Conservation (phyloP, 495 filamentous ascomycete genomes). For the Chaetomium cochliodes region DNA sequence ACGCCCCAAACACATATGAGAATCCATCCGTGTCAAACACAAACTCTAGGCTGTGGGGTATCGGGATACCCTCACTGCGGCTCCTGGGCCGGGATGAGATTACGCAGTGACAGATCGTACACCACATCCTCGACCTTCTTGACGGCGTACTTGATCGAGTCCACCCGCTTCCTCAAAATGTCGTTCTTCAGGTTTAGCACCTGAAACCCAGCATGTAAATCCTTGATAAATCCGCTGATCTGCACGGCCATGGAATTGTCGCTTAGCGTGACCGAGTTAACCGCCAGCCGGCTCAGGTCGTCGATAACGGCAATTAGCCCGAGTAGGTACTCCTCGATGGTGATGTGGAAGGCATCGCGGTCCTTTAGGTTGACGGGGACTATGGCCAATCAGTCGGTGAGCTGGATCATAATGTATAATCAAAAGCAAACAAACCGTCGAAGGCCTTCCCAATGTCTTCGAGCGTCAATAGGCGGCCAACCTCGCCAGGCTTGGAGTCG, state of each 20-base stretch:
- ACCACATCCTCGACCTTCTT: slow-evolving; percentile 99
- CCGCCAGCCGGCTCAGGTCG: slow-evolving; percentile 86
- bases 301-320: slow-evolving; percentile 82
- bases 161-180: slow-evolving; percentile 76
- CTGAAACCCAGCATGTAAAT: slow-evolving; percentile 93
- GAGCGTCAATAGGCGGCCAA: slow-evolving; percentile 74
- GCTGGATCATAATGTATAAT: background rate
- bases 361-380: slow-evolving; percentile 96
- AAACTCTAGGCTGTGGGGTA: background rate
- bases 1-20: too few species aligned
- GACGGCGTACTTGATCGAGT: slow-evolving; percentile 93
- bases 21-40: background rate
- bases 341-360: slow-evolving; percentile 86
- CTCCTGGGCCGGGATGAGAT: slow-evolving; percentile 61
- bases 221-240: slow-evolving; percentile 91
- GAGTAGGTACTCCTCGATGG: slow-evolving; percentile 94
- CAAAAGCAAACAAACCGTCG: slow-evolving; percentile 52
- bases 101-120: slow-evolving; percentile 86
- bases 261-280: slow-evolving; percentile 91
- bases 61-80: slow-evolving; percentile 19
- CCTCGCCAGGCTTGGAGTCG: slow-evolving; percentile 40
- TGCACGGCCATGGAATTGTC: slow-evolving; percentile 79
- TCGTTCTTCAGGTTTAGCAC: slow-evolving; percentile 97
- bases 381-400: slow-evolving; percentile 34
- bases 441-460: slow-evolving; percentile 80